Base-by-base conservation (phyloP, 495 filamentous ascomycete genomes). In the Cryomyces minteri region DNA sequence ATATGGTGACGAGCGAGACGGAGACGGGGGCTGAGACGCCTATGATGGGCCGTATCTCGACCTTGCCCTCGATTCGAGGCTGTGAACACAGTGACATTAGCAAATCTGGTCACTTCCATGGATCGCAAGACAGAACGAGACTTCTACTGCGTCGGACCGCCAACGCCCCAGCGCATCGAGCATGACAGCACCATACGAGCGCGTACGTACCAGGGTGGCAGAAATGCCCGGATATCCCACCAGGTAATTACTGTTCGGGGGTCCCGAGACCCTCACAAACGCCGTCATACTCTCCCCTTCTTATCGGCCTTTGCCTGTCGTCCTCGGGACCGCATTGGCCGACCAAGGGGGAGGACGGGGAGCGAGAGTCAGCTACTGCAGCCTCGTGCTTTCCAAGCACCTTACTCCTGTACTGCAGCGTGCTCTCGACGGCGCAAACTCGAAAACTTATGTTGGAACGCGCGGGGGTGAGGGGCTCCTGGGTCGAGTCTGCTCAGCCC, bases 161-260 rank as follows among this genome's bases (percentile, higher is more conserved):
- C 18, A 25, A 25, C 18, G 18, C 18, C 18, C 18, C 18, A 25
- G 2, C 18, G 18, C 18, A 25, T 2, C 18, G 18, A 25, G 18
- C 18, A 25, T 25, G 18, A 25, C 18, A 25, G 18, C 18, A 25
- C 18, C 18, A 25, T 25, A 14, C 18, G 18, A 25, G 18, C 18
- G 18, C 2, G 18, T 25, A 66, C 80, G 71, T 69, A 94, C 88
- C 78, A 95, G 68, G 4, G 92, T 98, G 51, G 90, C 92, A 32
- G 92, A 94, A 62, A 98, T 96, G 49, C 90, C 90, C 5, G 90
- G 90, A 62, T 98, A 98, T 41, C 90, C 90, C 50, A 96, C 85
- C 50, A 96, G 69, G 57, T 88, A 94, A 63, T 85, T 88, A 65
- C 85, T 90, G 68, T 98, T 98, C 52, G 90, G 85, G 53, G 87